These are phyloP conservation scores for Aspergillus bertholletiae DNA, from an alignment of 495 filamentous ascomycete genomes.

Conservation along the genomic window DNA sequence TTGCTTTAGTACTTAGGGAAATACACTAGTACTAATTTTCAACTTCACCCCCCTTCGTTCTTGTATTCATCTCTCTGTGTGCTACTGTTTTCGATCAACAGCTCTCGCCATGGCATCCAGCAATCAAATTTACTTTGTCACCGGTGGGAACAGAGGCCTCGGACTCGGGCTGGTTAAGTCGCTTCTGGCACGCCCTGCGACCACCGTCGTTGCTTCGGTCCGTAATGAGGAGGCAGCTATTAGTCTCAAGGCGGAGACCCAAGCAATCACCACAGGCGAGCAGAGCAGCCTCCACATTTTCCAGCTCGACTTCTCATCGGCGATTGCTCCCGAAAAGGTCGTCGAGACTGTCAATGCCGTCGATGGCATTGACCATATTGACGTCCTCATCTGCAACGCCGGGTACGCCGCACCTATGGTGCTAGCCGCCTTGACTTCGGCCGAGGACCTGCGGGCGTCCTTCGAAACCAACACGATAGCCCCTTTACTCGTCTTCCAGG, in stretches of 20 bases:
- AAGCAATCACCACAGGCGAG: conserved; percentile 18
- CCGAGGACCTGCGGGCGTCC: conserved; percentile 24
- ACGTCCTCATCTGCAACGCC: conserved; percentile 52
- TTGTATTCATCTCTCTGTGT: too few species aligned
- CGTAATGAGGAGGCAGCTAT: conserved; percentile 28
- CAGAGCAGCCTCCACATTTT: conserved; percentile 38
- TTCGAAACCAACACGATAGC: conserved; percentile 39
- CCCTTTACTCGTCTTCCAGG: conserved; percentile 35
- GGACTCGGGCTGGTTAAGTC: conserved; percentile 37
- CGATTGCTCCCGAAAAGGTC: conserved; percentile 11
- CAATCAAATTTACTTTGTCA: conserved; percentile 17
- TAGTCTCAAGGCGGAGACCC: conserved; percentile 10
- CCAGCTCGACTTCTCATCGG: conserved; percentile 35
- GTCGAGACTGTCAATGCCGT: background rate
- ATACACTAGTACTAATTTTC: too few species aligned
- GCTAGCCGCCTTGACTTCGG: conserved; percentile 11
- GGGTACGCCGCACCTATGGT: conserved; percentile 23
- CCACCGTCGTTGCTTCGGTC: conserved; percentile 25
- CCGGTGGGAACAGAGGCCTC: conserved; percentile 46
- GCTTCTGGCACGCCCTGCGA: background rate
- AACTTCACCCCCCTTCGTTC: too few species aligned
- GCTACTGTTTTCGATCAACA: too few species aligned
- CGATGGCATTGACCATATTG: conserved; percentile 26
- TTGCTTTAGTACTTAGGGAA: too few species aligned
- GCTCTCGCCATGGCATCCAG: too few species aligned